These are phyloP conservation scores for Isoetes taiwanensis DNA, from an alignment of 75 land plant genomes.

Conservation along the genomic window DNA sequence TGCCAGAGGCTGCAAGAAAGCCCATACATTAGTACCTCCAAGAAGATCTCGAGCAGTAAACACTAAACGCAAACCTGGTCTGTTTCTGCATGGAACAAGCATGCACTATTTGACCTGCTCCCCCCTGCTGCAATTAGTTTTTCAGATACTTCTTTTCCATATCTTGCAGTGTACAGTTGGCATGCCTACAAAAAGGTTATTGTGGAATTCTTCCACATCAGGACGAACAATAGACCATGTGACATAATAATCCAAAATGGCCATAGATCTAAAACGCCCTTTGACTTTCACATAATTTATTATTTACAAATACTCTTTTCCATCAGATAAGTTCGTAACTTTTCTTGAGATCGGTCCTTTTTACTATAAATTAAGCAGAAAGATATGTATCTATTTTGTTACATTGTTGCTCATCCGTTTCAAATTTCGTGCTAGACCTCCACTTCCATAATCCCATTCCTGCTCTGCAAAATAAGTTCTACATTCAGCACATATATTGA, in stretches of 20 bases:
- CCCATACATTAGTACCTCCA: too few relatives aligned
- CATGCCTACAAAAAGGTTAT: constrained; percentile 8
- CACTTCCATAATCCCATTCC: constrained; percentile 37
- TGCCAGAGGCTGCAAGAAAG: too few relatives aligned
- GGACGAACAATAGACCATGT: background rate
- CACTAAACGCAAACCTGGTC: constrained; percentile 16
- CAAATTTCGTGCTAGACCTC: constrained; percentile 9
- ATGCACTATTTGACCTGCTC: constrained; percentile 19
- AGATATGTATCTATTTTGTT: background rate
- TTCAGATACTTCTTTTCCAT: constrained; percentile 14
- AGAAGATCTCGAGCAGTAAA: too few relatives aligned
- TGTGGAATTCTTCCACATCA: background rate
- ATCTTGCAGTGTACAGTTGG: constrained; percentile 19
- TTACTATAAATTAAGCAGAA: background rate
- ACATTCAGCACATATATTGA: background rate
- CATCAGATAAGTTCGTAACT: background rate
- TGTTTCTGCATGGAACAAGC: constrained; percentile 8
- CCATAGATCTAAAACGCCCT: background rate
- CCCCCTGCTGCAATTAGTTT: constrained; percentile 25
- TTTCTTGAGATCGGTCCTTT: background rate
- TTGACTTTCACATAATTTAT: background rate
- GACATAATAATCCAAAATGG: background rate
- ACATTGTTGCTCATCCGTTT: constrained; percentile 10
- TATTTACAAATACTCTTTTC: background rate
- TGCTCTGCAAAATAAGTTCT: background rate